Base-by-base conservation (phyloP, 306 rosid species). In the Pachyrhizus erosus region DNA sequence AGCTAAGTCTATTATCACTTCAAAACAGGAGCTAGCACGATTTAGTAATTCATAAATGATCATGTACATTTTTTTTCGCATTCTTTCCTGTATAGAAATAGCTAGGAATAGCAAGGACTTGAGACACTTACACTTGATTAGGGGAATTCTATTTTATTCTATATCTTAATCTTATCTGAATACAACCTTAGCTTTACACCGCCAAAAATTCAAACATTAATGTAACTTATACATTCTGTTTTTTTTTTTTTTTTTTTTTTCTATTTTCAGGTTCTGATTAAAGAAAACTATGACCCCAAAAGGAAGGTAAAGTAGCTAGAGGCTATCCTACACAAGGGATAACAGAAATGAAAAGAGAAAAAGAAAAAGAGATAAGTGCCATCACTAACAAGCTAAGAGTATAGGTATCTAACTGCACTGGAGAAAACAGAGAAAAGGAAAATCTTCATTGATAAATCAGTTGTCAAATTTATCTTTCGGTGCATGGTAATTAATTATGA, bases 351-450 rank as follows among this genome's bases (percentile, higher is more conserved):
- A 15, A 60, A 27, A 64, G 43, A 65, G 43, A 65, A 14, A 27
- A 29, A 29, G 42, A 17, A 11, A 62, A 18, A 18, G 12, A 67
- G 51, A 37, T 4, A 20, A 18, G 29, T 67, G 9, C 1, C 20
- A 37, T 37, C 46, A 18, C 49, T 1, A 65, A 34, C 15, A n/a
- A 34, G 49, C 51, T 67, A 39, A 37, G 51, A 39, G 9, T 37
- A 39, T 20, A 39, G 51, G n/a, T 20, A 18, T 29, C 73, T 67
- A 20, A 39, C 51, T 39, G 51, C 73, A 67, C 18, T 20, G 5
- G n/a, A 18, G 73, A 67, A 67, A 67, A 20, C 51, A 37, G 73
- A 67, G 73, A 66, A 18, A 37, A 39, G 10, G 51, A 39, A 40
- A 40, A 69, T 40, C 75, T 6, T 12, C 55, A 34, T 15, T n/a